A percentile compares a stretch with the other conserved stretches of the same genome.
Evolutionary conservation across 768 basidiomycete genomes (phyloP).

Genomic region (Suillus bovinus): DNA sequence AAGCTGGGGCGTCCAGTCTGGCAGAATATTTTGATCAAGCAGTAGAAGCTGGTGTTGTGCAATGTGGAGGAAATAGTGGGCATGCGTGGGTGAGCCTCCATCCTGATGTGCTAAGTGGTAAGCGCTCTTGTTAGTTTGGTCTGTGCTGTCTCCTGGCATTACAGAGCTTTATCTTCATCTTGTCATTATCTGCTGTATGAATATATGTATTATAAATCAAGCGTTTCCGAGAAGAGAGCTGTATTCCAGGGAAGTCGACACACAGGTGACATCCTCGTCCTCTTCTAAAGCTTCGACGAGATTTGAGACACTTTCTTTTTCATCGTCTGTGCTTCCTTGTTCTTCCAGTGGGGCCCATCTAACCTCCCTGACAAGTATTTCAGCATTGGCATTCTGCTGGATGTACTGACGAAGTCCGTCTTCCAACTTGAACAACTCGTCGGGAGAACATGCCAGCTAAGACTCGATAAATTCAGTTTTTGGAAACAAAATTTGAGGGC

Average conservation of each 20-base stretch:
- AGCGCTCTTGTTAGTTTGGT: conserved; percentile 1
- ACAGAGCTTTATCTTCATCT: not conserved
- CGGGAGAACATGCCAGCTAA: conserved; percentile 49
- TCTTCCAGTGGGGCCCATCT: conserved; percentile 54
- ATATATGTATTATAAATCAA: conserved; percentile 17
- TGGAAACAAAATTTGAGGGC: conserved; percentile 6
- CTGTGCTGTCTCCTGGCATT: not conserved
- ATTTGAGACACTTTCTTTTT: conserved; percentile 37
- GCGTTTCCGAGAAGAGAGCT: conserved; percentile 22
- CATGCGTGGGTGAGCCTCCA: conserved; percentile 32
- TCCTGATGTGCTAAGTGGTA: conserved; percentile 4
- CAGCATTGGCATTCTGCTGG: conserved; percentile 30
- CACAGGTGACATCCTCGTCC: conserved; percentile 56
- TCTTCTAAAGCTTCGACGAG: conserved; percentile 56
- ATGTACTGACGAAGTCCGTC: conserved; percentile 30
- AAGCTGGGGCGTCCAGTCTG: conserved; percentile 43
- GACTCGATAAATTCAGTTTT: conserved; percentile 2
- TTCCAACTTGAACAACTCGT: conserved; percentile 40
- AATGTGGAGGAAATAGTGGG: conserved; percentile 40
- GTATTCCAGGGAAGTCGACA: conserved; percentile 54
- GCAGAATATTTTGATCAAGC: conserved; percentile 43
- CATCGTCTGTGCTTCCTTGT: conserved; percentile 39
- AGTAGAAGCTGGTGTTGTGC: conserved; percentile 38
- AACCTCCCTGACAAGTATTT: conserved; percentile 51
- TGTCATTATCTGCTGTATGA: not conserved